phyloP scores from a whole-genome alignment of 768 basidiomycete species.

The Leccinum ochraceum region DNA sequence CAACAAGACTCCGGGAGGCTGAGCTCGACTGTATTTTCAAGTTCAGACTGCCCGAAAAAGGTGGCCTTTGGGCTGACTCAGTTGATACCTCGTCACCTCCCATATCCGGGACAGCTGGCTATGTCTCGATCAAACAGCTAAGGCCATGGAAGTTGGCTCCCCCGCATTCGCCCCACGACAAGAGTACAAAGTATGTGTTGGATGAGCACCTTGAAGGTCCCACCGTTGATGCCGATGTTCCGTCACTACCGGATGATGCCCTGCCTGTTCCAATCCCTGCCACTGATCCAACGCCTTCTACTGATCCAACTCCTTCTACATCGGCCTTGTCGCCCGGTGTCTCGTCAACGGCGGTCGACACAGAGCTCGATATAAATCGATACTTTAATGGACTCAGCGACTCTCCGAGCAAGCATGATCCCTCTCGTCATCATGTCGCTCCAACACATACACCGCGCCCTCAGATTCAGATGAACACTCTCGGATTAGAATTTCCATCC shows the following conservation, averaged over 20 bases:
- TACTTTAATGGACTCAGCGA: conserved; percentile 30
- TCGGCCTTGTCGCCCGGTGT: neutral
- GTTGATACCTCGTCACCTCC: conserved; percentile 1
- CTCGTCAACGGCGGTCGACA: conserved; percentile 11
- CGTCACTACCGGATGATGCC: neutral
- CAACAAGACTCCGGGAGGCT: conserved; percentile 12
- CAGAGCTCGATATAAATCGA: conserved; percentile 26
- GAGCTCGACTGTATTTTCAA: conserved; percentile 9
- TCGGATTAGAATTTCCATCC: conserved; percentile 7
- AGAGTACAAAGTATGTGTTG: neutral
- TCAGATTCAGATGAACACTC: conserved; percentile 2
- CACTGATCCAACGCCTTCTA: neutral
- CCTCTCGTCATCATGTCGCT: neutral
- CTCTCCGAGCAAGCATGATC: conserved; percentile 18
- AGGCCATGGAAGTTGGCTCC: conserved; percentile 19
- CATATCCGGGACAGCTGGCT: conserved; percentile 9
- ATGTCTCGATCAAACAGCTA: conserved; percentile 9
- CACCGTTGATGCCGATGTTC: neutral
- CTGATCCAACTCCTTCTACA: neutral
- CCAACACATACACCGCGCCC: conserved; percentile 13
- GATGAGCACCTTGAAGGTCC: neutral
- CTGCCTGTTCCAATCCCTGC: neutral
- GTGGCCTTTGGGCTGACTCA: conserved; percentile 7
- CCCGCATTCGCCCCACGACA: neutral
- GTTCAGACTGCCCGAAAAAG: neutral